Evolutionary conservation across 495 filamentous ascomycete genomes (phyloP), one percentile per base, ranked within the genome.

Genomic region (Aspergillus funiculosus): DNA sequence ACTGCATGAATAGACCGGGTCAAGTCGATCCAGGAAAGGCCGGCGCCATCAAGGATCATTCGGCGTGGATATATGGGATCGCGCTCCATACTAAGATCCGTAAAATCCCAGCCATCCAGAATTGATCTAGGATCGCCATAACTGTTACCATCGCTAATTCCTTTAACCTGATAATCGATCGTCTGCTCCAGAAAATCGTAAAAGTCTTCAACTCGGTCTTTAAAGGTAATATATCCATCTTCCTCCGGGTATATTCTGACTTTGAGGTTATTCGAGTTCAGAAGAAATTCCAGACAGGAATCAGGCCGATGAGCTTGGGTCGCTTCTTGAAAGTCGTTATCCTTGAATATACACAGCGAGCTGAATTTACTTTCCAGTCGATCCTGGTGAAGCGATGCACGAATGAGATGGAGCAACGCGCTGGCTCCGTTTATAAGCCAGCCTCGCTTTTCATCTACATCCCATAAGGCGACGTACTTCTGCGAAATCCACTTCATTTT

Each of bases 391-490:
- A 71, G 29, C 2, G 63, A 67, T 10, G 64, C 56, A 7, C 63
- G 60, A 13, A 68, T 39, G 18, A 69, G 51, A 43, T 72, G 66
- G n/a, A 69, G 57, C 3, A 72, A 37, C 4, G 64, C 63, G 38
- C 61, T 64, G 15, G 57, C 42, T 25, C 66, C 68, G 35, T 72
- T 59, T 1, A 69, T 51, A 2, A 69, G 43, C 68, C 68, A 72
- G 1, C 58, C 68, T 28, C 59, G 53, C 18, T 61, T 57, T 7
- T 62, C 57, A 19, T 39, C 53, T 20, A 50, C 53, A 51, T 69
- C 68, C 53, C 57, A 72, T 1, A 72, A 48, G 7, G 63, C 40
- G 3, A 68, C 52, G 26, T 51, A 49, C 46, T 60, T 37, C 44
- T 57, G n/a, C 5, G 47, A 34, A n/a, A 52, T 39, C 53, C 56